These are phyloP conservation scores for Adenanthera pavonina DNA, from an alignment of 306 rosid species.

Conservation along the genomic window DNA sequence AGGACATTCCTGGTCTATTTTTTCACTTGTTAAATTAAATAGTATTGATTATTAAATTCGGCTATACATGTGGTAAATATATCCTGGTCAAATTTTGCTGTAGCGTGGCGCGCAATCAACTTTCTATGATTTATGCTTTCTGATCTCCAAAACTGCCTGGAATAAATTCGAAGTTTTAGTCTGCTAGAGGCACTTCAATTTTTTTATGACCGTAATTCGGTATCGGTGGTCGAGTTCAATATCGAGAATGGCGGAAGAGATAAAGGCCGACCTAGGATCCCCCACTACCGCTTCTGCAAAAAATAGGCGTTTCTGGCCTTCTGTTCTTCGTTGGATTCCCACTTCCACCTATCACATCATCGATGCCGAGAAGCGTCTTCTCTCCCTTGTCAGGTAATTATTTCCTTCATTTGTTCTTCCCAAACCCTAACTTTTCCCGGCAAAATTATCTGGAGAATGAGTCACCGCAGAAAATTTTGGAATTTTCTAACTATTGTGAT, in stretches of 20 bases:
- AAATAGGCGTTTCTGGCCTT: constrained; percentile 71
- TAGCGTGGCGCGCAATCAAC: constrained; percentile 16
- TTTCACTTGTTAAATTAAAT: not conserved
- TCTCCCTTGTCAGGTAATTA: constrained; percentile 83
- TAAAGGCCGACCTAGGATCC: constrained; percentile 48
- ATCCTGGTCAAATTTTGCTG: not conserved
- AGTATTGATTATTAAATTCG: not conserved
- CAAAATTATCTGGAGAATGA: not conserved
- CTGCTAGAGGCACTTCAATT: not conserved
- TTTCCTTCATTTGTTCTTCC: constrained; percentile 24
- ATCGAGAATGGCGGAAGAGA: constrained; percentile 68
- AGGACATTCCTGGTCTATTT: not conserved
- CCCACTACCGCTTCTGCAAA: constrained; percentile 37
- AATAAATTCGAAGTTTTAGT: not conserved
- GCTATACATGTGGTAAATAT: too few species aligned
- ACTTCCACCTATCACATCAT: constrained; percentile 83
- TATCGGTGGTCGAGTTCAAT: constrained; percentile 42
- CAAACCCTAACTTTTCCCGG: constrained; percentile 32
- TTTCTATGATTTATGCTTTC: not conserved
- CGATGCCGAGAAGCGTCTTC: constrained; percentile 90
- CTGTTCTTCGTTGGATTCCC: constrained; percentile 90
- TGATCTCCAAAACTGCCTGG: not conserved
- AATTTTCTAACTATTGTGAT: not conserved
- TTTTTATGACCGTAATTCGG: constrained; percentile 59
- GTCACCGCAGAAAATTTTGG: not conserved